Evolutionary conservation across 768 basidiomycete genomes (phyloP), one percentile per base, ranked within the genome.

Genomic region (Rubroboletus pulcherrimus): DNA sequence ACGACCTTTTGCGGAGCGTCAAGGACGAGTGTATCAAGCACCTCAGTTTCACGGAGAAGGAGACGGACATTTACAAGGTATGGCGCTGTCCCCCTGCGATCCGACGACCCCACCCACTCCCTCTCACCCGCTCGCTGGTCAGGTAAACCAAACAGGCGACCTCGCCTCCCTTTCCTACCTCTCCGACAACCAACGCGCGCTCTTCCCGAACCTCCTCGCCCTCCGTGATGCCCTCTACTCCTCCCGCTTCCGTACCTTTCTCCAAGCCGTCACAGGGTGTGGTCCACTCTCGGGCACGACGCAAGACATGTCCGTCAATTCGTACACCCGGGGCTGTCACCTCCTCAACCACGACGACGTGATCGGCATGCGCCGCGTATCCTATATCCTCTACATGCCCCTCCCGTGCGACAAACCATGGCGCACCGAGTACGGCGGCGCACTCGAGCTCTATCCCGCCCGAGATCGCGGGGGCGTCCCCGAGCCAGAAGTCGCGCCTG

Each of bases 341-440:
- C 82, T 98, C 10, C 85, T 98, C 65, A 92, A 96, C 72, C 96
- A 98, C 77, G 96, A 98, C 84, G 96, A 98, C 71, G 95, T 96
- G 26, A 98, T 98, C 67, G 93, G 93, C 57, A 83, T 93, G 8
- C 87, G 96, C 26, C 84, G 93, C 40, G 89, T 98, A 51, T 95
- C 92, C 1, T 98, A 96, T 76, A 96, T 98, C 73, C 85, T 98
- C 47, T 98, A 98, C 75, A 89, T 98, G 81, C 95, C 95, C 19
- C 79, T 87, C 59, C 86, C 88, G 29, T 73, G 78, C 68, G 81
- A 80, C 64, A 77, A 84, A 56, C 77, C 83, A 44, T 98, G 96
- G 96, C 81, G 88, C 66, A 80, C 83, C 42, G 86, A 89, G 57
- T 97, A 89, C 85, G 96, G 96, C 34, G 96, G 96, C 29, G 89